Base-by-base conservation (phyloP, 768 basidiomycete genomes). In the Termitomyces sp. region DNA sequence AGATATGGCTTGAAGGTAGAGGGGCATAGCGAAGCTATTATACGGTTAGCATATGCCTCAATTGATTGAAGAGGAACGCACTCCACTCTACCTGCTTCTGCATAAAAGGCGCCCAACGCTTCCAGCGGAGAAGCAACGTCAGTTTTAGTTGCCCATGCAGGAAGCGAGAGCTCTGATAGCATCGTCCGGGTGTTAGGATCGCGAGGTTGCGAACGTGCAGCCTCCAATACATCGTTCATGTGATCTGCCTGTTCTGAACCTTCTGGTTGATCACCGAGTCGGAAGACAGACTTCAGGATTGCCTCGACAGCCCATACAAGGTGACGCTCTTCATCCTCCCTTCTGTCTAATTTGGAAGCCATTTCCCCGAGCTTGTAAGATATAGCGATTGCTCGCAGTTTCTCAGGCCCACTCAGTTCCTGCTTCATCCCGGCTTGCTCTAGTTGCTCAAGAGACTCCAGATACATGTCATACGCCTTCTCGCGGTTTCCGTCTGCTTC, bases 121-220 rank as follows among this genome's bases (percentile, higher is more conserved):
- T 87, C 87, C 34, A 90, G 74, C 1, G 87, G 87, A 10, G 86
- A 84, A 20, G 82, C 85, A 26, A 90, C 69, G 61, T 89, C 85
- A 22, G 79, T 76, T 56, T 73, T 76, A 9, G 75, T 73, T 47
- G 80, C 80, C 88, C 88, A 89, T 20, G 65, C 58, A 1, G 88
- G 87, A 50, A 88, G 62, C 14, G 76, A 75, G 22, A 90, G 72
- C 53, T 83, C 82, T 1, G 79, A 73, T 10, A 82, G 72, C 36
- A 78, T 69, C 0, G 76, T 59, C 22, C 62, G 62, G 13, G 65
- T 59, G 32, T 70, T 64, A n/a, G 56, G 44, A 50, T 61, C 55
- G 5, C 37, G 47, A 22, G 62, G 57, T 24, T 52, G 36, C 34
- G 60, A 59, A 29, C 49, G 52, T 20, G 52, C 27, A 7, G 18